Evolutionary conservation across 306 rosid species (phyloP), one percentile per base, ranked within the genome.

Genomic region (Vicia sativa): DNA sequence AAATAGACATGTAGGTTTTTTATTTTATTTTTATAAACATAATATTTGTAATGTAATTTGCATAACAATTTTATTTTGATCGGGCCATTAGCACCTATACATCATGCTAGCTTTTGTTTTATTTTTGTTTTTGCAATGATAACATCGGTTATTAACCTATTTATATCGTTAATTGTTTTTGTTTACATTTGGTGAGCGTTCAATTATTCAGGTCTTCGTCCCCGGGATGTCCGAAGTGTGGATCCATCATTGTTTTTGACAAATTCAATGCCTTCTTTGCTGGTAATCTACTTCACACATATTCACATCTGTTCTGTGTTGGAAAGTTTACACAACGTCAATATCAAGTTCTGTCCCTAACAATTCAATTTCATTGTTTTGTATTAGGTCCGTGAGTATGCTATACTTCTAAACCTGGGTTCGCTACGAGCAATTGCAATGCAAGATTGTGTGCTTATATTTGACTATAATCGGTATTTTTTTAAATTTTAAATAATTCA

Each of bases 161-260:
- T 65, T 59, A 1, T 35, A 57, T 58, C 0, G 9, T 9, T 23
- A 50, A 9, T 0, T 29, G 4, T 15, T 56, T 25, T 0, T 15
- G 18, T 18, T 70, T 79, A 34, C 15, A 11, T 60, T 12, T 64
- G 26, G 71, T 46, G 60, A 38, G 43, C 48, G 21, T 69, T 76
- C 73, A 44, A 49, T 46, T 67, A 21, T 68, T 72, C 87, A 95
- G 99, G 99, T 58, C 97, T 95, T 73, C 97, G 97, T 69, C 99
- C 97, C 2, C 92, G 99, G 72, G 99, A 95, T 77, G 75, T 95
- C 57, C 85, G 97, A 72, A 95, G 97, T 87, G 92, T 95, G 75
- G 99, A 95, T 73, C 99, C 99, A 9, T 95, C 95, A 13, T 74
- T 95, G 81, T 95, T 90, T 85, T 77, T 95, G 78, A 95, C 99